These are phyloP conservation scores for Zygnema cylindricum DNA, from an alignment of 139 green algal species.

Conservation along the genomic window DNA sequence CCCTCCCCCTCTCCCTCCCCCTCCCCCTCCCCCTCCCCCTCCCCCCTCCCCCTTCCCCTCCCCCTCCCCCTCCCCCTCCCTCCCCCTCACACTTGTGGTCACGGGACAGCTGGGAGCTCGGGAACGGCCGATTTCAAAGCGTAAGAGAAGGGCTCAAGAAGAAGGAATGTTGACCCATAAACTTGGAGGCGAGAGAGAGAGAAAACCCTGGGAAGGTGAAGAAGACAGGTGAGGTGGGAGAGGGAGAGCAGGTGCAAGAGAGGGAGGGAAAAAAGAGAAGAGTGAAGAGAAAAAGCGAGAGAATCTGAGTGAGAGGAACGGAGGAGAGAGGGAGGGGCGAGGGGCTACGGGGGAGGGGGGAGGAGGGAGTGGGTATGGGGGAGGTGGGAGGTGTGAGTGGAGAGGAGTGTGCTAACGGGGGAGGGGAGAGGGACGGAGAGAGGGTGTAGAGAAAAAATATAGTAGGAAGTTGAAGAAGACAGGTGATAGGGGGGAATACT, in stretches of 20 bases:
- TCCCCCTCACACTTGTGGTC: too few species aligned
- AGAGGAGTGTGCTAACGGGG: background rate
- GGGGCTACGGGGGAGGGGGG: conserved; percentile 19
- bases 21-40: background rate
- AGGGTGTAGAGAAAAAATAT: background rate
- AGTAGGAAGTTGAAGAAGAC: background rate
- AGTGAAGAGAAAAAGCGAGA: background rate
- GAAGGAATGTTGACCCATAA: background rate
- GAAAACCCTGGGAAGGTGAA: too few species aligned
- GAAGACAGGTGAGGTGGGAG: background rate
- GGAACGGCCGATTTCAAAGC: conserved; percentile 47
- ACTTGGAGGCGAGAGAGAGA: conserved; percentile 1
- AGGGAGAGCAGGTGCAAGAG: too few species aligned
- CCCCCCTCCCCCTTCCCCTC: background rate
- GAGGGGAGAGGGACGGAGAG: background rate
- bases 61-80: background rate
- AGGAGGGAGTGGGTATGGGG: conserved; percentile 1
- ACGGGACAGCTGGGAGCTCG: conserved; percentile 37
- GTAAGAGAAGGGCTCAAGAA: conserved; percentile 32
- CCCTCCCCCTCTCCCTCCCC: background rate
- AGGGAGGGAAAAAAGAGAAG: too few species aligned
- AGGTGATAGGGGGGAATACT: too few species aligned
- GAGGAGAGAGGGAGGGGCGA: background rate
- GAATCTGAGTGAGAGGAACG: background rate
- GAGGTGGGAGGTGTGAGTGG: background rate